Evolutionary conservation across 1,284 basidiomycete species (phyloP).

Genomic region (Papiliotrema laurentii): DNA sequence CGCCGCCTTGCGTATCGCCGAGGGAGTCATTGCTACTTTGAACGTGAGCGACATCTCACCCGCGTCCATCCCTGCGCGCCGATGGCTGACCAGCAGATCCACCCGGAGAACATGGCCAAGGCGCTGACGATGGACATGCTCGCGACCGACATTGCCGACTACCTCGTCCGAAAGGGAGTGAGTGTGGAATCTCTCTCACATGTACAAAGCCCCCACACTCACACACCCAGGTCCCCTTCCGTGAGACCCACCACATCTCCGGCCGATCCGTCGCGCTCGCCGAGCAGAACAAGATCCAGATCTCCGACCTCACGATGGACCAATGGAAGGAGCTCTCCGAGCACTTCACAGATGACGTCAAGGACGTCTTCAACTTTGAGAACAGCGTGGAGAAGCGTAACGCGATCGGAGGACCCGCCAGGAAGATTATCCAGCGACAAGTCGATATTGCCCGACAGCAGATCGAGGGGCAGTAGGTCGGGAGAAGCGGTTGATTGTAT

Average conservation of each 20-base stretch:
- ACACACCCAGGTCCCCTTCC: constrained; percentile 68
- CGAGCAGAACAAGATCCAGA: constrained; percentile 71
- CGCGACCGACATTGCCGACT: constrained; percentile 95
- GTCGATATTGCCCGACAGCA: constrained; percentile 62
- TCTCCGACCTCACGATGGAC: constrained; percentile 72
- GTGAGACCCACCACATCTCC: constrained; percentile 97
- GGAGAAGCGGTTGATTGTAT: no score
- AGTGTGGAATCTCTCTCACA: constrained; percentile 35
- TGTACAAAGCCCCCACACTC: not conserved
- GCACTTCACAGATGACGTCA: constrained; percentile 77
- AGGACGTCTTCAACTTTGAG: constrained; percentile 84
- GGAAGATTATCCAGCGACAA: constrained; percentile 79
- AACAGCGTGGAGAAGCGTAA: constrained; percentile 89
- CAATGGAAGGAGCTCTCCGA: constrained; percentile 73
- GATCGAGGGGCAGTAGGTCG: constrained; percentile 37
- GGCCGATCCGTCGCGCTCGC: constrained; percentile 92
- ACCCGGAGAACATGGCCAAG: constrained; percentile 80
- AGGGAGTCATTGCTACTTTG: constrained; percentile 88
- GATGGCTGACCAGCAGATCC: constrained; percentile 60
- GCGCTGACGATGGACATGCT: constrained; percentile 95
- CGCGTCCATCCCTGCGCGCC: not conserved
- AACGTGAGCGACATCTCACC: constrained; percentile 53
- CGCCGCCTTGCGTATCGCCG: constrained; percentile 86
- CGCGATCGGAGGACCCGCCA: constrained; percentile 87
- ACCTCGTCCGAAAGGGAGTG: constrained; percentile 95